Base-by-base conservation (phyloP, 2,329 filamentous ascomycete species). In the Diplodia intermedia region DNA sequence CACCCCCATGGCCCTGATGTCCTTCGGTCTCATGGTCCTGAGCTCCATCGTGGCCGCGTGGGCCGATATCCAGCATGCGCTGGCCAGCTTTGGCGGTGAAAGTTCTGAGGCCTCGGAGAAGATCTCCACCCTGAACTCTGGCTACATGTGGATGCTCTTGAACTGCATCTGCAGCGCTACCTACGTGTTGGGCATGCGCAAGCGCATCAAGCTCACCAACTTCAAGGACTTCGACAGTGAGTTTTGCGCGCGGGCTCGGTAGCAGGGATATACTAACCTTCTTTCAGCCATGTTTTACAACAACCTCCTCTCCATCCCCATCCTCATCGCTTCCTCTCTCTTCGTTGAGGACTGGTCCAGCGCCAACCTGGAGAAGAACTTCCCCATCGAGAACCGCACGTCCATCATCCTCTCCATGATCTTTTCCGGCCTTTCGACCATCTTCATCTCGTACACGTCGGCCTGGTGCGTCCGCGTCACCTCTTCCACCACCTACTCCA, bases 151-250 rank as follows among this genome's bases (percentile, higher is more conserved):
- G 95, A 98, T 99, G 94, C 86, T 93, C 74, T 84, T 97, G 82
- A 99, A 99, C 81, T 97, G 97, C 75, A 88, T 98, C 79, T 97
- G 93, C 85, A 94, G 92, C 33, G 93, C 95, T 1, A 88, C 92
- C 26, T 98, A 97, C 75, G 85, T 98, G 56, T 83, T 99, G 71
- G 88, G 91, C 73, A 98, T 97, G 94, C 90, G 95, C 79, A 98
- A 98, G 86, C 91, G 96, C 72, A 98, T 99, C 80, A 98, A 98
- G 90, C 89, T 96, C 82, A 97, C 97, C 85, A 97, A 97, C 86
- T 98, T 99, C 84, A 97, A 97, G 86, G 95, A 98, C 80, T 98
- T 96, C 85, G 95, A 99, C 80, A 97, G 94, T 97, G 86, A 82
- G 94, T 89, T 69, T 18, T n/a, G n/a, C 29, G 18, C 65, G n/a